Conservation (phyloP, 768 basidiomycete species). For the Chalciporus pseudorubinellus region DNA sequence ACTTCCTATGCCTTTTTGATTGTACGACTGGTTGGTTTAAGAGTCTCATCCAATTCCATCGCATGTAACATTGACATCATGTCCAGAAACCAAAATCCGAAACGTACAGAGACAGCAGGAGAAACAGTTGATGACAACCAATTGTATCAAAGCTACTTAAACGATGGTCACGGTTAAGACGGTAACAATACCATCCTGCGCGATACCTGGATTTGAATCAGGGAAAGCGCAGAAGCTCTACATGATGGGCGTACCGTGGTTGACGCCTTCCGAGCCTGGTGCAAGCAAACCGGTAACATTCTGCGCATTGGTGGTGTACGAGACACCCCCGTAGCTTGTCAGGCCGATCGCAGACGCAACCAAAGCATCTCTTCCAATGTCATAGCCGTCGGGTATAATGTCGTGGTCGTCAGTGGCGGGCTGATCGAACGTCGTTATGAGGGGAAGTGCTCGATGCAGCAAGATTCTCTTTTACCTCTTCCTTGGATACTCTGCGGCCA, state of each 20-base stretch:
- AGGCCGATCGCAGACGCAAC: constrained; percentile 38
- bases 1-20: constrained; percentile 5
- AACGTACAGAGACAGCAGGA: too few species aligned
- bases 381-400: constrained; percentile 48
- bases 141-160: constrained; percentile 10
- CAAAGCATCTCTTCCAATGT: constrained; percentile 43
- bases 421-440: constrained; percentile 10
- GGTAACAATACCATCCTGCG: constrained; percentile 55
- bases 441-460: neutral
- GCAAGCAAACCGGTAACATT: constrained; percentile 55
- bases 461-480: constrained; percentile 32
- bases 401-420: constrained; percentile 36
- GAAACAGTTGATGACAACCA: too few species aligned
- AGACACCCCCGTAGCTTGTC: constrained; percentile 41
- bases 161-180: constrained; percentile 52
- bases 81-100: too few species aligned
- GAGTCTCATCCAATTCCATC: constrained; percentile 11
- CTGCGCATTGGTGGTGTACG: constrained; percentile 44
- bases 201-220: constrained; percentile 43
- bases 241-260: constrained; percentile 42
- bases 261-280: constrained; percentile 49
- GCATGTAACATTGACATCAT: constrained; percentile 7
- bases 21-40: constrained; percentile 22
- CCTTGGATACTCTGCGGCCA: constrained; percentile 42
- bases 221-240: neutral